Percentiles rank a stretch among this genome's conserved stretches.
phyloP scores from a whole-genome alignment of 2,329 filamentous ascomycete species.

The Anthostomella pinea region DNA sequence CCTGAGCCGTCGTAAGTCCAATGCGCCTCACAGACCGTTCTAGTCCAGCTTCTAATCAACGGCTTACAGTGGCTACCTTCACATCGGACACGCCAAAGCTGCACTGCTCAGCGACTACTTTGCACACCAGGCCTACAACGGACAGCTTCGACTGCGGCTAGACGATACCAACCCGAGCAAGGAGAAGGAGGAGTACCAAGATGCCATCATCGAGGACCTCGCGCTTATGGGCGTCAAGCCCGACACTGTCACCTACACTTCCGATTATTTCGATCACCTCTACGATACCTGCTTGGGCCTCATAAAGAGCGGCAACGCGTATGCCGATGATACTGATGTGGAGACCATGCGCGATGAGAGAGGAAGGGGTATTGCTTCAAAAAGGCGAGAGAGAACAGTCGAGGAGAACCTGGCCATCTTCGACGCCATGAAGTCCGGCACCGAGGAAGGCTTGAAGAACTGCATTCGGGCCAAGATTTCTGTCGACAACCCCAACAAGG shows the following conservation, averaged over 20 bases:
- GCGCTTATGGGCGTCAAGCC: conserved; percentile 88
- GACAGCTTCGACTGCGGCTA: conserved; percentile 86
- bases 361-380: conserved; percentile 78
- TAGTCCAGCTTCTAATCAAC: conserved; percentile 5
- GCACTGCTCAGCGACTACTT: conserved; percentile 96
- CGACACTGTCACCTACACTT: conserved; percentile 83
- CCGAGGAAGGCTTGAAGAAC: conserved; percentile 74
- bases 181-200: conserved; percentile 95
- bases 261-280: conserved; percentile 91
- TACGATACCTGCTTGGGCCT: conserved; percentile 82
- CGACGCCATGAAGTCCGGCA: conserved; percentile 88
- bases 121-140: conserved; percentile 87
- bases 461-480: conserved; percentile 96
- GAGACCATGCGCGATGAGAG: conserved; percentile 85
- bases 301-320: conserved; percentile 84
- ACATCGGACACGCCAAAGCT: conserved; percentile 94
- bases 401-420: conserved; percentile 86
- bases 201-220: conserved; percentile 89
- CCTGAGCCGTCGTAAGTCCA: conserved; percentile 79
- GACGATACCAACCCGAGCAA: conserved; percentile 98
- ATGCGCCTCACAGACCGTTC: conserved; percentile 2
- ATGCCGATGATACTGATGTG: conserved; percentile 90
- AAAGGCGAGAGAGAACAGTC: conserved; percentile 70
- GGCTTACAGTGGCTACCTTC: conserved; percentile 67
- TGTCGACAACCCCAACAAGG: conserved; percentile 88